These are phyloP conservation scores for Peribolospora baueri DNA, from an alignment of 768 basidiomycete species.

Conservation along the genomic window DNA sequence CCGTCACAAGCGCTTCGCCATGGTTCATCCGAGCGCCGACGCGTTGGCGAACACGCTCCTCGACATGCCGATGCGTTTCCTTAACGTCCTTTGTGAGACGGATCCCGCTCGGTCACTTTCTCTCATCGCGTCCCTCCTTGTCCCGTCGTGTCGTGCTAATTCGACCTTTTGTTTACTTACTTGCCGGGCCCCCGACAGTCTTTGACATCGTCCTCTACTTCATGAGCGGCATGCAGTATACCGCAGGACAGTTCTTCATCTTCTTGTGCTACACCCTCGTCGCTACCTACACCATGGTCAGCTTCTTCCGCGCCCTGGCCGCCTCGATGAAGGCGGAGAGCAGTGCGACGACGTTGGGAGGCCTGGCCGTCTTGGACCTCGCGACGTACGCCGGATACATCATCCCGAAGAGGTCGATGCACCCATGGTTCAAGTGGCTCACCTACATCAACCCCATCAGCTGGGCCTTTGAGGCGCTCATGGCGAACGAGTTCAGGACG, in stretches of 20 bases:
- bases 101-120: not conserved
- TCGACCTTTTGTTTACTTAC: not conserved
- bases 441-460: slow-evolving; percentile 10
- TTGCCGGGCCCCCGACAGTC: not conserved
- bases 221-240: not conserved
- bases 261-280: slow-evolving; percentile 10
- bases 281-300: slow-evolving; percentile 6
- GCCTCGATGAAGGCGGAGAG: slow-evolving; percentile 2
- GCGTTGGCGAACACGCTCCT: slow-evolving; percentile 23
- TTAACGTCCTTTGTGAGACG: slow-evolving; percentile 8
- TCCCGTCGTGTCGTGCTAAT: not conserved
- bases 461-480: slow-evolving; percentile 15
- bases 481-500: slow-evolving; percentile 13
- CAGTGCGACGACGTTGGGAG: slow-evolving; percentile 8
- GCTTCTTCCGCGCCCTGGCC: slow-evolving; percentile 10
- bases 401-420: slow-evolving; percentile 9
- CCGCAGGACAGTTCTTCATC: slow-evolving; percentile 5
- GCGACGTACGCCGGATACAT: slow-evolving; percentile 11
- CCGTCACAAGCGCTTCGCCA: slow-evolving; percentile 23
- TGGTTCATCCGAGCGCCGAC: slow-evolving; percentile 24
- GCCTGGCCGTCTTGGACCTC: slow-evolving; percentile 7
- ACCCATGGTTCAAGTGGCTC: slow-evolving; percentile 11
- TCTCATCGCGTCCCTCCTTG: not conserved
- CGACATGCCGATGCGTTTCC: slow-evolving; percentile 21
- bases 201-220: slow-evolving; percentile 13